Base-by-base conservation (phyloP, 257 asterid genomes). In the Nicotiana knightiana region DNA sequence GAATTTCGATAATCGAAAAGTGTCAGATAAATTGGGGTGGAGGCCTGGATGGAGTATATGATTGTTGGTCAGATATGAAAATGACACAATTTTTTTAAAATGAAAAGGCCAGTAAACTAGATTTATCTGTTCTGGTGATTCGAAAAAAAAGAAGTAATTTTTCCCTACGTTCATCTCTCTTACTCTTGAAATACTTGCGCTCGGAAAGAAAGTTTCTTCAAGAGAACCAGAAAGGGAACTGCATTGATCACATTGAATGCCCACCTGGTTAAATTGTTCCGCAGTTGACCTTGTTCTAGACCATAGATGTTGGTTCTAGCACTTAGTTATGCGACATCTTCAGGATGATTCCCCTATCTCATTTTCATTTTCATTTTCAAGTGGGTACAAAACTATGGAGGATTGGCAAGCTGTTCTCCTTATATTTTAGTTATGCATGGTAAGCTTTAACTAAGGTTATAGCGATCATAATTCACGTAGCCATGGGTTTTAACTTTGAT, bases 261-360 rank as follows among this genome's bases (percentile, higher is more conserved):
- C 59, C 58, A 1, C 59, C 61, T 46, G 59, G 21, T 71, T 43
- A 21, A 39, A 68, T 68, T 39, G 77, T 71, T 24, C 16, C 24
- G 46, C 12, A 68, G n/a, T 68, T 39, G 77, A 70, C 77, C n/a
- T 71, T 48, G 61, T 71, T 71, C 79, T 71, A 71, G 61, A 71
- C 51, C 61, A 46, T 71, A 46, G 58, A 71, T 70, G 58, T 39
- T 39, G 76, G 13, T 70, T 71, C 79, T 59, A 46, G 79, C 79
- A 71, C 39, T 71, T 71, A 13, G 79, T 37, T 46, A 71, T 24
- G 28, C 39, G 28, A 48, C 79, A 48, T 73, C 51, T 73, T 73
- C 62, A 24, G 24, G 61, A 21, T 73, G 24, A 73, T 73, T 73
- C 39, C 37, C 39, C 37, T 24, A 24, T 48, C 51, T 35, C 39